Evolutionary conservation across 352 stramenopile species (phyloP), one percentile per base, ranked within the genome.

Genomic region (Phytophthora litchii): DNA sequence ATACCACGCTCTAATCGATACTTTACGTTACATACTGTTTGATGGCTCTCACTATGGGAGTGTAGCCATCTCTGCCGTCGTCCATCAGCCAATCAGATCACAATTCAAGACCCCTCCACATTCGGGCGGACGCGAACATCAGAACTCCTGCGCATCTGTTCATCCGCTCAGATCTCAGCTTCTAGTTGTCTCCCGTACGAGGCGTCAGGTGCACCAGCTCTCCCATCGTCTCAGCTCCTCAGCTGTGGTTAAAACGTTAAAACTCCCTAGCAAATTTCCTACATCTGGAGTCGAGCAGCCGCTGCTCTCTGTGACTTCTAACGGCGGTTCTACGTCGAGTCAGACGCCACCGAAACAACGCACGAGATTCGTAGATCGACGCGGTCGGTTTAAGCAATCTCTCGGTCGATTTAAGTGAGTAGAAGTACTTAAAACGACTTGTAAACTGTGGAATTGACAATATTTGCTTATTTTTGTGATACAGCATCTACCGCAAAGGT

Each of bases 321-420:
- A 20, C n/a, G 37, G 31, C 19, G 20, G 40, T 14, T 47, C 54
- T 21, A 23, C 12, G 10, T 38, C 58, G 6, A 48, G 43, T 20
- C 57, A 47, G 20, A 29, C 31, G 29, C n/a, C 43, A 3, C 32
- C 55, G 29, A 38, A 49, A 12, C 52, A 70, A 31, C 63, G 25
- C 8, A 64, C 53, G 19, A 60, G 67, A 35, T 93, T 93, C 46
- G 13, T 93, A 21, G 84, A 93, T 43, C 84, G 84, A 19, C 31
- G 62, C 12, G 78, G 82, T 4, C 67, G 72, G 5, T 93, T 92
- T 53, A 74, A 83, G 29, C 84, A 93, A 61, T 93, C 84, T 4
- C 68, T 79, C 11, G 84, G 84, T 40, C 69, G 60, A 10, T 89
- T 88, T 64, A 91, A 90, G 81, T 90, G 36, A 27, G 83, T 76